Percentiles rank a stretch among this genome's conserved stretches.
phyloP scores from a whole-genome alignment of 108 stramenopile species.

The Hondaea fermentalgiana region DNA sequence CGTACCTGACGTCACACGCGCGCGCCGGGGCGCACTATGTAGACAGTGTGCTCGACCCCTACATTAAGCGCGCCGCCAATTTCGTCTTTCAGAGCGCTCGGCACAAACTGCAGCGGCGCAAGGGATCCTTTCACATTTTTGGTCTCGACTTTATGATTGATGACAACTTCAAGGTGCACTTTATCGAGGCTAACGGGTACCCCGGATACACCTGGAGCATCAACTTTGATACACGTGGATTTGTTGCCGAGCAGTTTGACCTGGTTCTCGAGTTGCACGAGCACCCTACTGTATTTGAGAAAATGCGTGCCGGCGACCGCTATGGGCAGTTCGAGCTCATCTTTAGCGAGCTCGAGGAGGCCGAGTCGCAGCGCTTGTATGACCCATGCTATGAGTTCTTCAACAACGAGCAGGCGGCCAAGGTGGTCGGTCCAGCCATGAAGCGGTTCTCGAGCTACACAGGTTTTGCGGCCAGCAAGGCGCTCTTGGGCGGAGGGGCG shows the following conservation, averaged over 20 bases:
- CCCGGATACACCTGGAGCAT: slow-evolving; percentile 16
- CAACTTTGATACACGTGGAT: slow-evolving; percentile 7
- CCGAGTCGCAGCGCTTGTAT: not conserved
- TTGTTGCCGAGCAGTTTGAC: not conserved
- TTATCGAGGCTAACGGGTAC: slow-evolving; percentile 17
- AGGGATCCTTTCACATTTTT: slow-evolving; percentile 14
- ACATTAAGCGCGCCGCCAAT: slow-evolving; percentile 8
- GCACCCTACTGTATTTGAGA: not conserved
- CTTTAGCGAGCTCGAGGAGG: slow-evolving; percentile 14
- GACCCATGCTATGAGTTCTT: slow-evolving; percentile 6
- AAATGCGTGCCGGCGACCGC: slow-evolving; percentile 13
- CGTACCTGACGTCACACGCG: not conserved
- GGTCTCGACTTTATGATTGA: slow-evolving; percentile 15
- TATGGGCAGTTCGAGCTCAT: not conserved
- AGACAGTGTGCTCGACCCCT: slow-evolving; percentile 10
- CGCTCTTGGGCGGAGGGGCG: not conserved
- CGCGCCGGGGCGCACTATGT: not conserved
- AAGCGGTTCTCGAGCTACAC: not conserved
- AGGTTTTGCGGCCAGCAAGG: not conserved
- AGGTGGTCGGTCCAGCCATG: not conserved
- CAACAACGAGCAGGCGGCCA: not conserved
- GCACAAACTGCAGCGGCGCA: not conserved
- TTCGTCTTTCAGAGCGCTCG: slow-evolving; percentile 14
- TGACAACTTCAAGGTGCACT: slow-evolving; percentile 13
- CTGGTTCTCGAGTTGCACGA: not conserved